A percentile compares a stretch with the other conserved stretches of the same genome.
phyloP scores from a whole-genome alignment of 2,329 filamentous ascomycete species.

The Trichoderma sp. region DNA sequence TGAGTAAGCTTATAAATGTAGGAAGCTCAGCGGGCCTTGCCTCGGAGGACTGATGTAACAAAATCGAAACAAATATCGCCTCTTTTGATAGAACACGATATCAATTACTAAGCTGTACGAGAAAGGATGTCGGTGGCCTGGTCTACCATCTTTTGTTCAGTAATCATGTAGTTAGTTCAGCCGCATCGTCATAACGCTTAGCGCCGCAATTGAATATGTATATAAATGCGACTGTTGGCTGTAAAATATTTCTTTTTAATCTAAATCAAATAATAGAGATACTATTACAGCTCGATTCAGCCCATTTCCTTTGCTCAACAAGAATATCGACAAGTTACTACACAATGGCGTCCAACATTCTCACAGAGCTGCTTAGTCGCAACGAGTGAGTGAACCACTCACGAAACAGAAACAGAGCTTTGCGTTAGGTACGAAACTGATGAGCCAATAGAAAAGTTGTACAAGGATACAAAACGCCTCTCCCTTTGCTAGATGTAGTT shows the following conservation, averaged over 20 bases:
- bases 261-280: background rate
- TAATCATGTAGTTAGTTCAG: background rate
- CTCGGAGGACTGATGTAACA: background rate
- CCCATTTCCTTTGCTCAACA: background rate
- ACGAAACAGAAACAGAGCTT: background rate
- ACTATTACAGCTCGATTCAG: fast-evolving
- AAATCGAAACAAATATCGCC: background rate
- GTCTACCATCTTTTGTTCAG: background rate
- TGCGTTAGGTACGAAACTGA: background rate
- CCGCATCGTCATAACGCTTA: background rate
- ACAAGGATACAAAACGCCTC: background rate
- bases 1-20: background rate
- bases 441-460: background rate
- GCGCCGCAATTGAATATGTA: background rate
- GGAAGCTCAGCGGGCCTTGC: background rate
- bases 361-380: slow-evolving; percentile 2
- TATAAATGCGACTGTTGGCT: background rate
- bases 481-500: background rate
- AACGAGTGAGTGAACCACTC: background rate
- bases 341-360: background rate
- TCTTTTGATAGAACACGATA: background rate
- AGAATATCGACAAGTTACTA: background rate
- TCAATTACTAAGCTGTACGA: background rate
- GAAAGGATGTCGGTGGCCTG: background rate
- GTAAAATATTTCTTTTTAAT: background rate